phyloP scores from a whole-genome alignment of 2,329 filamentous ascomycete species.

The Daldinia sp. region DNA sequence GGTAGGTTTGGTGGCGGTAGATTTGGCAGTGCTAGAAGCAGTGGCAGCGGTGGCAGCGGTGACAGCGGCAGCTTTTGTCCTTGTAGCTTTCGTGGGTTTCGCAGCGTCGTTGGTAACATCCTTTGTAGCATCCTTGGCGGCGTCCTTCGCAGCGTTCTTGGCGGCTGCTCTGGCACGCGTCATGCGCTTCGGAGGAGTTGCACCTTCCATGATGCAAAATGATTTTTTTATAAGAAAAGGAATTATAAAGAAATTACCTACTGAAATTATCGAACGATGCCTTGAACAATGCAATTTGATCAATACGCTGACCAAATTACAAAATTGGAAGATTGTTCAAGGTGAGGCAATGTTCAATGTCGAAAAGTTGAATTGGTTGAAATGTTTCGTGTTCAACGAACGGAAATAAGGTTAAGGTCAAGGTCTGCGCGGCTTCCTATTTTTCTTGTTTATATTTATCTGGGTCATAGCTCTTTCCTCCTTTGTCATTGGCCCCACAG shows the following conservation, averaged over 20 bases:
- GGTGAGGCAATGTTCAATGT: slow-evolving; percentile 4
- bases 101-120: slow-evolving; percentile 43
- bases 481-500: slow-evolving; percentile 2
- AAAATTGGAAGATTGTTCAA: slow-evolving; percentile 21
- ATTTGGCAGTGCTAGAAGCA: slow-evolving; percentile 51
- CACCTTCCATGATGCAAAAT: slow-evolving; percentile 57
- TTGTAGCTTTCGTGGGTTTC: slow-evolving; percentile 53
- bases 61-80: slow-evolving; percentile 15
- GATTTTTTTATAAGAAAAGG: slow-evolving; percentile 11
- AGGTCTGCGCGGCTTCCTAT: slow-evolving; percentile 21
- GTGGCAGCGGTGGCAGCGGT: slow-evolving; percentile 41
- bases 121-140: slow-evolving; percentile 53
- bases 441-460: slow-evolving; percentile 38
- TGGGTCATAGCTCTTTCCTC: slow-evolving; percentile 30
- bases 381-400: slow-evolving; percentile 21
- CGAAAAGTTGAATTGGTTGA: too few relatives aligned
- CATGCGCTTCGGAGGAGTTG: slow-evolving; percentile 67
- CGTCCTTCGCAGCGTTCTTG: slow-evolving; percentile 54
- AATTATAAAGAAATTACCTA: slow-evolving; percentile 27
- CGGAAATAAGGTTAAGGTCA: background rate
- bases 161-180: slow-evolving; percentile 60
- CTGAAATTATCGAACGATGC: slow-evolving; percentile 23
- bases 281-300: slow-evolving; percentile 23
- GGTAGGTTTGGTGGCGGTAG: too few relatives aligned
- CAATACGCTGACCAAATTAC: slow-evolving; percentile 16